Conservation (phyloP, 768 basidiomycete species). For the Leccinum arenicola region DNA sequence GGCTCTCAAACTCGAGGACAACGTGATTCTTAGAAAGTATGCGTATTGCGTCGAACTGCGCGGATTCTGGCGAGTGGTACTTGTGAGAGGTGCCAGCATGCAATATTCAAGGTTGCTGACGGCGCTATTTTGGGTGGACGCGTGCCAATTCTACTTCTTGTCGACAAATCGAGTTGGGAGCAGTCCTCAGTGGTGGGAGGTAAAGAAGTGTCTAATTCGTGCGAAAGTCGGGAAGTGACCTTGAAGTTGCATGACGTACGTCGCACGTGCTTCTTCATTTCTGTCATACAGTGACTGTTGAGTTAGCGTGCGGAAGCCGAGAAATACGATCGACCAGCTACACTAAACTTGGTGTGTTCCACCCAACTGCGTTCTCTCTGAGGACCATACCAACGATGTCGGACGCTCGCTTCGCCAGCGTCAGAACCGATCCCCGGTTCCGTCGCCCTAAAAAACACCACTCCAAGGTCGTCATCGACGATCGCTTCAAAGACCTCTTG, state of each 20-base stretch:
- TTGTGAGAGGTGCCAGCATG: too few species aligned
- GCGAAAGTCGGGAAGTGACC: too few species aligned
- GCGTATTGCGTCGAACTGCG: too few species aligned
- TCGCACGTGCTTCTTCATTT: neutral
- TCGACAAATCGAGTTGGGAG: too few species aligned
- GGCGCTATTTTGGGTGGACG: too few species aligned
- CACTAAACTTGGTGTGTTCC: neutral
- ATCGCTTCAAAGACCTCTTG: conserved; percentile 85
- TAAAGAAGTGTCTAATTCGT: too few species aligned
- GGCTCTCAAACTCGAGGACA: too few species aligned
- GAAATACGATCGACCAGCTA: neutral
- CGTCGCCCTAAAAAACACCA: conserved; percentile 76
- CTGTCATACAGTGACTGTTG: neutral
- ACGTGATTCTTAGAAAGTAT: too few species aligned
- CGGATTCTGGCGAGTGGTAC: too few species aligned
- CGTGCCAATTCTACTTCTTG: too few species aligned
- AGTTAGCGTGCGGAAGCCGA: neutral
- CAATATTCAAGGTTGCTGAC: too few species aligned
- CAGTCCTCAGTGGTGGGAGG: too few species aligned
- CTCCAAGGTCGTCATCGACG: conserved; percentile 84
- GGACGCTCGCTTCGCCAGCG: conserved; percentile 83
- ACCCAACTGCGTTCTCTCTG: neutral
- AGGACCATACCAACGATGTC: conserved; percentile 40
- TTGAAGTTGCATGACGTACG: neutral
- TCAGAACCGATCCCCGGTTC: conserved; percentile 93